phyloP scores from a whole-genome alignment of 306 rosid species.

The Astragalus membranaceus region DNA sequence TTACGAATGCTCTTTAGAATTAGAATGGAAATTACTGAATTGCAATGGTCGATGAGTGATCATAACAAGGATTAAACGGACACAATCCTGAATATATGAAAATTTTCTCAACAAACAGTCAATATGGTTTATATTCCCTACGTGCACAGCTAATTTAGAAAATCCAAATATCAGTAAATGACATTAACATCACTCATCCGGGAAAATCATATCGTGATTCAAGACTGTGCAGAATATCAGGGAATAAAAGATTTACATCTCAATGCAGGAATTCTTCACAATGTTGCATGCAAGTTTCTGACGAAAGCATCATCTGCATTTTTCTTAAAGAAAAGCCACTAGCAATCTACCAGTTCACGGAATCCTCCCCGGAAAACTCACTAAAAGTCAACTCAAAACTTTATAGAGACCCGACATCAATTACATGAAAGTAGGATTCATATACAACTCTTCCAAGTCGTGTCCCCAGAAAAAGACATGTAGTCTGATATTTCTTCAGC shows the following conservation, averaged over 20 bases:
- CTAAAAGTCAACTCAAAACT: not conserved
- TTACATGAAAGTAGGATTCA: constrained; percentile 13
- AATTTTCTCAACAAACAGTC: not conserved
- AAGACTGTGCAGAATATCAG: not conserved
- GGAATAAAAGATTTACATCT: not conserved
- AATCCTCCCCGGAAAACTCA: constrained; percentile 10
- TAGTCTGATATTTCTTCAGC: constrained; percentile 36
- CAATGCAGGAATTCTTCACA: not conserved
- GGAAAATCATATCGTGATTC: not conserved
- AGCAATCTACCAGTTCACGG: no score
- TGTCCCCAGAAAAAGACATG: not conserved
- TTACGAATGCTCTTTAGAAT: no score
- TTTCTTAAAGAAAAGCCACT: not conserved
- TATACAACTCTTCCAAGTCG: constrained; percentile 19
- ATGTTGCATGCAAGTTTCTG: not conserved
- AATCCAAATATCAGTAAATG: not conserved
- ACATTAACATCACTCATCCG: not conserved
- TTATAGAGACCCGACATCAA: constrained; percentile 2
- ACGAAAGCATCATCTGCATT: constrained; percentile 1
- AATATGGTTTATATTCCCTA: not conserved
- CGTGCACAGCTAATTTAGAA: not conserved
- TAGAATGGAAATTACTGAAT: no score
- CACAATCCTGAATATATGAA: not conserved
- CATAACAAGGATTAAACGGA: not conserved
- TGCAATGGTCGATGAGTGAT: not conserved